These are phyloP conservation scores for Didymosphaeria variabile DNA, from an alignment of 2,329 filamentous ascomycete genomes.

Conservation along the genomic window DNA sequence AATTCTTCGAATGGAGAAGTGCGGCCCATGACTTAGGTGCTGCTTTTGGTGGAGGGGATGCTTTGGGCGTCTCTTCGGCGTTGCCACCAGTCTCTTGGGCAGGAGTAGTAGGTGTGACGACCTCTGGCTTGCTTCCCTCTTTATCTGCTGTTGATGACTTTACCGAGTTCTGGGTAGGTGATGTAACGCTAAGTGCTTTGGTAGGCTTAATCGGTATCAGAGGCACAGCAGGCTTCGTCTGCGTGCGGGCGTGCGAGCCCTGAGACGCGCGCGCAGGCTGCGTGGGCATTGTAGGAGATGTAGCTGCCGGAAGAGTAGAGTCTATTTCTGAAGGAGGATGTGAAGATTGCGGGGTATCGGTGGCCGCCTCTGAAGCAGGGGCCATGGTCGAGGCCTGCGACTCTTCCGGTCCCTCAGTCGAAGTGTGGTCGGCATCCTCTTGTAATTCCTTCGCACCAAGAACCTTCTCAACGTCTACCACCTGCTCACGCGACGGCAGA, in stretches of 20 bases:
- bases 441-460: slow-evolving; percentile 25
- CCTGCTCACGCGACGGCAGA: slow-evolving; percentile 60
- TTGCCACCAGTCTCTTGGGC: slow-evolving; percentile 22
- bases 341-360: slow-evolving; percentile 67
- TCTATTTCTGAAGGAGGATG: slow-evolving; percentile 66
- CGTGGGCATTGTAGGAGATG: slow-evolving; percentile 60
- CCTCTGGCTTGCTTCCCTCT: slow-evolving; percentile 27
- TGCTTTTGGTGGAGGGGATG: slow-evolving; percentile 55
- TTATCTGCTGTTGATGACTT: slow-evolving; percentile 36
- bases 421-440: slow-evolving; percentile 46
- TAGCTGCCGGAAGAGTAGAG: slow-evolving; percentile 64
- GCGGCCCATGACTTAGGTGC: slow-evolving; percentile 74
- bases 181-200: slow-evolving; percentile 44
- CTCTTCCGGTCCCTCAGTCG: slow-evolving; percentile 49
- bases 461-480: slow-evolving; percentile 24
- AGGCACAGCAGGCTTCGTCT: slow-evolving; percentile 60
- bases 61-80: slow-evolving; percentile 50
- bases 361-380: slow-evolving; percentile 56
- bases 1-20: slow-evolving; percentile 65
- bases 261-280: slow-evolving; percentile 40
- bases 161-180: slow-evolving; percentile 46
- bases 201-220: slow-evolving; percentile 60
- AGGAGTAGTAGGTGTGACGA: slow-evolving; percentile 15
- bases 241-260: slow-evolving; percentile 51
- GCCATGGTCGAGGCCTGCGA: slow-evolving; percentile 57